phyloP scores from a whole-genome alignment of 1,284 basidiomycete genomes.

The Apiotrichum montevideense region DNA sequence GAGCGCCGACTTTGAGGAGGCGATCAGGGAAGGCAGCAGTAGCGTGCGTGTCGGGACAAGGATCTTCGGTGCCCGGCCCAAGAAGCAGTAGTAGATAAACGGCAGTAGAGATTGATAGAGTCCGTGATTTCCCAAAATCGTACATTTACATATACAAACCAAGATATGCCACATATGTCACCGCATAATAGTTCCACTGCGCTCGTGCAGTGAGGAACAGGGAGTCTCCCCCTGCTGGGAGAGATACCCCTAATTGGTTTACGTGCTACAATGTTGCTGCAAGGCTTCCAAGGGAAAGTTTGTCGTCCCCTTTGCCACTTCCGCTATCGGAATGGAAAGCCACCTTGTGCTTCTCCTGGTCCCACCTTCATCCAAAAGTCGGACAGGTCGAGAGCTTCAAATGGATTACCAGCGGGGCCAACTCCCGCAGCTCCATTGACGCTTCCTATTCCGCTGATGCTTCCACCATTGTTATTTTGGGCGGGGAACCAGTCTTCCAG shows the following conservation, averaged over 20 bases:
- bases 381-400: constrained; percentile 42
- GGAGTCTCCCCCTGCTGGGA: too few species aligned
- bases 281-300: too few species aligned
- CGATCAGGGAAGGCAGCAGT: constrained; percentile 74
- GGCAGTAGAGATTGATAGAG: too few species aligned
- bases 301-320: too few species aligned
- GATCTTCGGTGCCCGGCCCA: constrained; percentile 72
- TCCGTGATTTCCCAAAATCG: too few species aligned
- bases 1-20: constrained; percentile 89
- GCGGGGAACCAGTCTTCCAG: constrained; percentile 38
- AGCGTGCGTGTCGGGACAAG: constrained; percentile 87
- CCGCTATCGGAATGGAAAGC: constrained; percentile 17
- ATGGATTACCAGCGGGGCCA: constrained; percentile 8
- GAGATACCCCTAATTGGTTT: too few species aligned
- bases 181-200: too few species aligned
- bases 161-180: too few species aligned
- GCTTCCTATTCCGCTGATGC: background rate
- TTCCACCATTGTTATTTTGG: background rate
- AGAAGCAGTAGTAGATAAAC: constrained; percentile 45
- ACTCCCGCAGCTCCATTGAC: background rate
- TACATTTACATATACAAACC: too few species aligned
- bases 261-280: too few species aligned
- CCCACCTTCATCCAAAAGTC: constrained; percentile 57
- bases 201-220: too few species aligned
- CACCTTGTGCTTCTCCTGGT: constrained; percentile 52